Conservation (phyloP, 495 filamentous ascomycete species). For the Staphylotrichum tortipilum region DNA sequence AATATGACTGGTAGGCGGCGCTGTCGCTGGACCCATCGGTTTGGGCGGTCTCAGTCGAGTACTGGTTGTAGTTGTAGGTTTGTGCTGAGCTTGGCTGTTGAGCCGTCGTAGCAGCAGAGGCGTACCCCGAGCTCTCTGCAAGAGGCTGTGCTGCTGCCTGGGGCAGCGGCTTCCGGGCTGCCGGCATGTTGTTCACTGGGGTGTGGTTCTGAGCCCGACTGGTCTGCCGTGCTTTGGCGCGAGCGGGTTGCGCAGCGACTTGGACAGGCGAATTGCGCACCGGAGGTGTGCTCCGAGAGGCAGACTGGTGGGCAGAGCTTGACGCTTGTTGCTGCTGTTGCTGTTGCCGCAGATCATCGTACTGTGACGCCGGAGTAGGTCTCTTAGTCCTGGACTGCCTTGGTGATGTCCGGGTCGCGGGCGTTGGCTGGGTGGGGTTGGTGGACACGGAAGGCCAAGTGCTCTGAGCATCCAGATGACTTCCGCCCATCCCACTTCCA, state of each 20-base stretch:
- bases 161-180: conserved; percentile 3
- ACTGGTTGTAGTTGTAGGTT: conserved; percentile 17
- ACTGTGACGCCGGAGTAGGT: conserved; percentile 7
- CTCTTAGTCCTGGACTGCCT: conserved; percentile 12
- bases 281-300: conserved; percentile 3
- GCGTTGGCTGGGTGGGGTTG: background rate
- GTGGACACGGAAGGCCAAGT: conserved; percentile 13
- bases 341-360: conserved; percentile 15
- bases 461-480: background rate
- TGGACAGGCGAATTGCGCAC: conserved; percentile 13
- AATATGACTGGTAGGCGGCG: conserved; percentile 21
- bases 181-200: conserved; percentile 12
- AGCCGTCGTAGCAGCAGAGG: background rate
- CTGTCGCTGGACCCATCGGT: conserved; percentile 14
- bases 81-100: conserved; percentile 9
- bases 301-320: conserved; percentile 10
- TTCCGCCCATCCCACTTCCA: background rate
- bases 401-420: conserved; percentile 12
- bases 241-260: conserved; percentile 13
- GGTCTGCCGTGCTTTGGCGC: conserved; percentile 18
- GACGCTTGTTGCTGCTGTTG: conserved; percentile 11
- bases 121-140: conserved; percentile 6
- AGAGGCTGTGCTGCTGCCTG: conserved; percentile 6
- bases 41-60: conserved; percentile 9
- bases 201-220: conserved; percentile 15